These are phyloP conservation scores for Suillus placidus DNA, from an alignment of 768 basidiomycete genomes.

Conservation along the genomic window DNA sequence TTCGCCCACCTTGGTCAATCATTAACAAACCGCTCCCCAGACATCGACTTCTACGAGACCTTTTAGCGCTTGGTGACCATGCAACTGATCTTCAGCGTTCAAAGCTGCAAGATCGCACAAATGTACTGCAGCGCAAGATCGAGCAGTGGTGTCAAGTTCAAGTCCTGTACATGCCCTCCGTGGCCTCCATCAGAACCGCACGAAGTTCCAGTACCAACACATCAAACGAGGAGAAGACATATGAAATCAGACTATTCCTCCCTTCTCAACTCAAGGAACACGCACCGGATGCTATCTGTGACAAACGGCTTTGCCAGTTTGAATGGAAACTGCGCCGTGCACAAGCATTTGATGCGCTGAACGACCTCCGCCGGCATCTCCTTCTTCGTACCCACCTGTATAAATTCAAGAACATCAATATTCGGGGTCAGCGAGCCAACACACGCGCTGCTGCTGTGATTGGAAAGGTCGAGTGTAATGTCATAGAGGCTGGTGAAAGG, in stretches of 20 bases:
- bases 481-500: too few relatives aligned
- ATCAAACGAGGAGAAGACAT: too few relatives aligned
- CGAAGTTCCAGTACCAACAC: neutral
- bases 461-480: too few relatives aligned
- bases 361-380: constrained; percentile 32
- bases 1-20: too few relatives aligned
- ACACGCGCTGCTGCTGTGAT: neutral
- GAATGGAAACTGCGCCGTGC: constrained; percentile 34
- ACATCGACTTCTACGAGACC: too few relatives aligned
- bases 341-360: constrained; percentile 32
- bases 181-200: neutral
- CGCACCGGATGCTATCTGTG: too few relatives aligned
- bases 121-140: constrained; percentile 25
- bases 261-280: too few relatives aligned
- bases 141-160: constrained; percentile 33
- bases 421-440: constrained; percentile 8
- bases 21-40: too few relatives aligned
- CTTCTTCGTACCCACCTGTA: constrained; percentile 32
- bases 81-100: too few relatives aligned
- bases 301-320: constrained; percentile 16
- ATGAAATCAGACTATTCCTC: too few relatives aligned
- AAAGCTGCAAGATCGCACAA: too few relatives aligned
- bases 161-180: constrained; percentile 31
- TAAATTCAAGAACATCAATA: constrained; percentile 32
- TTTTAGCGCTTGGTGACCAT: too few relatives aligned